Percentiles rank a stretch among this genome's conserved stretches.
phyloP scores from a whole-genome alignment of 768 basidiomycete species.

The Termitomyces eurrhizus region DNA sequence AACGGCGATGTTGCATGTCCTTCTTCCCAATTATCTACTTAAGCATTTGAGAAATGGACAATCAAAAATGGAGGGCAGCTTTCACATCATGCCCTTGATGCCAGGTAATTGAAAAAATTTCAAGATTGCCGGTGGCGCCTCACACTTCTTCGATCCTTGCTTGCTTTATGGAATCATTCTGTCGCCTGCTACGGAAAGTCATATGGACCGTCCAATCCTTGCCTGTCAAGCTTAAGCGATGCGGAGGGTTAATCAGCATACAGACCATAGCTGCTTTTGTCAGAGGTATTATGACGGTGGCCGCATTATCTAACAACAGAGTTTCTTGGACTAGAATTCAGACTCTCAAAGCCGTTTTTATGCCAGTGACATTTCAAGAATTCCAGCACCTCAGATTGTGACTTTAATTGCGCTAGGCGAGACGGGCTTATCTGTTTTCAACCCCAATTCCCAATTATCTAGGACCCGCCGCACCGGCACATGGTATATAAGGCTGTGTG shows the following conservation, averaged over 20 bases:
- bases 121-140: slow-evolving; percentile 47
- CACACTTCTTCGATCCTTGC: slow-evolving; percentile 61
- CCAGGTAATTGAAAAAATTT: slow-evolving; percentile 76
- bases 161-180: slow-evolving; percentile 49
- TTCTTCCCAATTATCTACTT: too few species aligned
- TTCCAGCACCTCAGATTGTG: too few species aligned
- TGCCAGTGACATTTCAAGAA: too few species aligned
- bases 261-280: background rate
- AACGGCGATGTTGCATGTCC: too few species aligned
- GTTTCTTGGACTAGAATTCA: background rate
- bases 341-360: too few species aligned
- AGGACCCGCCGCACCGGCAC: too few species aligned
- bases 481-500: too few species aligned
- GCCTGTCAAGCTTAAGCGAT: background rate
- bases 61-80: slow-evolving; percentile 77
- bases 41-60: too few species aligned
- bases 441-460: too few species aligned
- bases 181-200: background rate
- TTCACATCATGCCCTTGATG: slow-evolving; percentile 64
- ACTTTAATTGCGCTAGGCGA: too few species aligned
- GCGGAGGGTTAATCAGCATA: too few species aligned
- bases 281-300: background rate
- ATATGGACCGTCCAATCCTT: background rate
- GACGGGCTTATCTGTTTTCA: too few species aligned
- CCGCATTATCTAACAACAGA: background rate